Conservation (phyloP, 2,329 filamentous ascomycete species). For the Aureobasidium namibiae region DNA sequence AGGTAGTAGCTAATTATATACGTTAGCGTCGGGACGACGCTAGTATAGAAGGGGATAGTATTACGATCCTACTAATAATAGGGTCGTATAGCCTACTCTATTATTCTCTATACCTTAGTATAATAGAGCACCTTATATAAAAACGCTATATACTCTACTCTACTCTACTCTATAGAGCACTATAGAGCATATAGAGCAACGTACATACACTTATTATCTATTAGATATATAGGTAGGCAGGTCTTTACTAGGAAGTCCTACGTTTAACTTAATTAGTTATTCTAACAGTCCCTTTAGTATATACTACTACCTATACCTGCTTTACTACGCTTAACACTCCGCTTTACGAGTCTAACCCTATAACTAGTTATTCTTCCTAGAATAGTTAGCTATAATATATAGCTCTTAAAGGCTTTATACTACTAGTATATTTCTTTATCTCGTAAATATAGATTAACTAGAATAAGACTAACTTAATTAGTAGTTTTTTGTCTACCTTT, state of each 20-base stretch:
- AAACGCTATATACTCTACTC: background rate
- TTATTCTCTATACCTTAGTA: background rate
- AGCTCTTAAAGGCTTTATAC: too few species aligned
- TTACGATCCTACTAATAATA: background rate
- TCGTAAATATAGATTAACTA: too few species aligned
- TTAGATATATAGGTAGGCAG: background rate
- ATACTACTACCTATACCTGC: background rate
- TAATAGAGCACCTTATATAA: background rate
- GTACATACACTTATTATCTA: background rate
- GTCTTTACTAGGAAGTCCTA: background rate
- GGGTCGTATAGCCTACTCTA: background rate
- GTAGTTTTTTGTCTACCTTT: too few species aligned
- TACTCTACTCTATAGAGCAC: background rate
- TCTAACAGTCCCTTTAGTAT: slow-evolving; percentile 3
- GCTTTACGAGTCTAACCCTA: background rate
- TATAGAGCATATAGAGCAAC: background rate
- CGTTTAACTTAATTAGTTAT: slow-evolving; percentile 7
- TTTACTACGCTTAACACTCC: background rate
- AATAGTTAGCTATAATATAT: too few species aligned
- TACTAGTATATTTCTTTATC: too few species aligned
- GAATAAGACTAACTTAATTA: too few species aligned
- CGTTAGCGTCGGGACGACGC: background rate
- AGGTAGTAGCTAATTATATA: background rate
- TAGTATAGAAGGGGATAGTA: background rate
- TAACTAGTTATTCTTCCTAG: background rate